Percentiles rank a stretch among this genome's conserved stretches.
Conservation (phyloP, 2,329 filamentous ascomycete genomes). For the Nemania sp. region DNA sequence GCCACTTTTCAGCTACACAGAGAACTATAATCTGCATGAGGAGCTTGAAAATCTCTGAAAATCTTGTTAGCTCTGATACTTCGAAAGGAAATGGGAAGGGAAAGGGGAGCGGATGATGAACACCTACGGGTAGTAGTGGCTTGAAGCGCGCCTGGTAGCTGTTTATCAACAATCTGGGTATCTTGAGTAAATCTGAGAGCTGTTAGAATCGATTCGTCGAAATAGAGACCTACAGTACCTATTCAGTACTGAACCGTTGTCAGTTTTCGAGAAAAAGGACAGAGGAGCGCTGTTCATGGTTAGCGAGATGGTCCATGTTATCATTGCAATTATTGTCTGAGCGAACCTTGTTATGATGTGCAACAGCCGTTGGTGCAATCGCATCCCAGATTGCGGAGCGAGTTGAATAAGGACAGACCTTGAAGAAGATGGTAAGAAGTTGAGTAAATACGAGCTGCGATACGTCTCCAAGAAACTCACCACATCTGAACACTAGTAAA, state of each 20-base stretch:
- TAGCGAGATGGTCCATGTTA: not conserved
- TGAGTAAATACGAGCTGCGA: no score
- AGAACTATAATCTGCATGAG: constrained; percentile 52
- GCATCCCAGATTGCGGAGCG: constrained; percentile 44
- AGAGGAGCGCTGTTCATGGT: constrained; percentile 43
- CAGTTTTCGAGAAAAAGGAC: constrained; percentile 46
- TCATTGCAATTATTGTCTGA: not conserved
- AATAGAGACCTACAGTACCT: constrained; percentile 34
- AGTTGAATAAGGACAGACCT: constrained; percentile 43
- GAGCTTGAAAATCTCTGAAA: constrained; percentile 45
- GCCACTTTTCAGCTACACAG: constrained; percentile 49
- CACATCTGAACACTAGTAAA: constrained; percentile 44
- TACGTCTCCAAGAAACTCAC: constrained; percentile 34
- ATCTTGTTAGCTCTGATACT: not conserved
- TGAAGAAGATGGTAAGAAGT: not conserved
- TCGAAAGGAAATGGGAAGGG: no score
- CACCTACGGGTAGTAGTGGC: constrained; percentile 44
- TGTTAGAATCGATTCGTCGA: not conserved
- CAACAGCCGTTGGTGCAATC: constrained; percentile 42
- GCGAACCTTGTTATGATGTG: constrained; percentile 34
- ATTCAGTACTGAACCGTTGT: constrained; percentile 48
- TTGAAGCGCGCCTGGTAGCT: constrained; percentile 45
- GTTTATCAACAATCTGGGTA: constrained; percentile 49
- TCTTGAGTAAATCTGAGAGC: constrained; percentile 53
- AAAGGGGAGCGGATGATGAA: no score